Percentiles rank a stretch among this genome's conserved stretches.
These are phyloP conservation scores for Candida odintsovae DNA, from an alignment of 805 yeast species.

Conservation along the genomic window DNA sequence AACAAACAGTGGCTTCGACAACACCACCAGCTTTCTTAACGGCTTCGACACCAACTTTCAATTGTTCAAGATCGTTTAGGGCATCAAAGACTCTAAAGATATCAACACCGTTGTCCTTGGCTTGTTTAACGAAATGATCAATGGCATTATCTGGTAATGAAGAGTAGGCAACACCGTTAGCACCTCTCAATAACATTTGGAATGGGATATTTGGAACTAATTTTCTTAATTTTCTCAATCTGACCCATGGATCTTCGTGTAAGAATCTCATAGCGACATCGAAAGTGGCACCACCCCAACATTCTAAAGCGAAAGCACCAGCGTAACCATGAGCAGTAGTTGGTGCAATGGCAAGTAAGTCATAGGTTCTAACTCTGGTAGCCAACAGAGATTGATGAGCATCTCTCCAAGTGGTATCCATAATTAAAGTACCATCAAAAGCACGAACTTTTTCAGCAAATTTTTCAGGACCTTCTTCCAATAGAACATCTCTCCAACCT, in stretches of 20 bases:
- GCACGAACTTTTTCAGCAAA: conserved; percentile 86
- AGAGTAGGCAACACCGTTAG: conserved; percentile 98
- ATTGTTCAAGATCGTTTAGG: conserved; percentile 91
- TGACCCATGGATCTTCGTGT: conserved; percentile 98
- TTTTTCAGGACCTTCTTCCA: conserved; percentile 80
- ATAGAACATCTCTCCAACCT: conserved; percentile 90
- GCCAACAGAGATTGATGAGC: conserved; percentile 98
- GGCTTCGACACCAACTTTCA: conserved; percentile 96
- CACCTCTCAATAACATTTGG: conserved; percentile 99
- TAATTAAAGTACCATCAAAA: conserved; percentile 81
- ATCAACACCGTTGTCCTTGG: conserved; percentile 94
- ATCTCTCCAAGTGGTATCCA: conserved; percentile 99
- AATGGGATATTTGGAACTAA: conserved; percentile 97
- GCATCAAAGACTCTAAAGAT: conserved; percentile 98
- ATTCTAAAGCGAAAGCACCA: conserved; percentile 92
- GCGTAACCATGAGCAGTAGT: conserved; percentile 86
- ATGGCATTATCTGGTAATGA: conserved; percentile 98
- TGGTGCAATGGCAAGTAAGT: conserved; percentile 85
- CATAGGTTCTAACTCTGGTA: conserved; percentile 94
- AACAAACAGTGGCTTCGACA: conserved; percentile 96
- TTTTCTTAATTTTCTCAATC: conserved; percentile 81
- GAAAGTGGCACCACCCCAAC: conserved; percentile 99
- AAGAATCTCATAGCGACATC: conserved; percentile 98
- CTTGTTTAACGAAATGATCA: conserved; percentile 93
- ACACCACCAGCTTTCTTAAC: conserved; percentile 98